These are phyloP conservation scores for Hsuehochloa calcarea DNA, from an alignment of 176 grass and related monocot genomes.

Conservation along the genomic window DNA sequence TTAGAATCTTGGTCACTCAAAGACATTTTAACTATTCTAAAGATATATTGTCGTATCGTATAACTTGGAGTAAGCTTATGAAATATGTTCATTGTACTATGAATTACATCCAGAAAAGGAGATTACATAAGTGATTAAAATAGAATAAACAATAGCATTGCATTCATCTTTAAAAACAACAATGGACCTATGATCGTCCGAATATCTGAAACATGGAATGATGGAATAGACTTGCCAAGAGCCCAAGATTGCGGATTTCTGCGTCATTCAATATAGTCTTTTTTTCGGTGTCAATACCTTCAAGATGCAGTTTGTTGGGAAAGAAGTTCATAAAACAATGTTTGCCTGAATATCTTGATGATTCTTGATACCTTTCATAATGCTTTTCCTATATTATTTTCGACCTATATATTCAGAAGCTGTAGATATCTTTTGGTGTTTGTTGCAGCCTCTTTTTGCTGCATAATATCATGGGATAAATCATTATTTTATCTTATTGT, in stretches of 20 bases:
- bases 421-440: neutral
- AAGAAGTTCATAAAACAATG: constrained; percentile 8
- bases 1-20: neutral
- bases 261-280: neutral
- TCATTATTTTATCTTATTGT: neutral
- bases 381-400: neutral
- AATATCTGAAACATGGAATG: neutral
- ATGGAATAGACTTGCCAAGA: neutral
- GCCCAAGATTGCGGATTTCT: neutral
- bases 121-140: neutral
- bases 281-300: neutral
- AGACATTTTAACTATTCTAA: neutral
- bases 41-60: neutral
- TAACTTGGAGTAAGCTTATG: constrained; percentile 13
- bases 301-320: neutral
- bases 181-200: neutral
- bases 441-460: neutral
- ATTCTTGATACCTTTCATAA: neutral
- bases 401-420: neutral
- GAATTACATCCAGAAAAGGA: neutral
- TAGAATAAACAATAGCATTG: neutral
- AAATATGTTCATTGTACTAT: neutral
- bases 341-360: neutral
- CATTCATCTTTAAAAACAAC: neutral
- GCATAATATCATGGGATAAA: neutral